phyloP scores from a whole-genome alignment of 768 basidiomycete species.

The Rhizopogon sp. region DNA sequence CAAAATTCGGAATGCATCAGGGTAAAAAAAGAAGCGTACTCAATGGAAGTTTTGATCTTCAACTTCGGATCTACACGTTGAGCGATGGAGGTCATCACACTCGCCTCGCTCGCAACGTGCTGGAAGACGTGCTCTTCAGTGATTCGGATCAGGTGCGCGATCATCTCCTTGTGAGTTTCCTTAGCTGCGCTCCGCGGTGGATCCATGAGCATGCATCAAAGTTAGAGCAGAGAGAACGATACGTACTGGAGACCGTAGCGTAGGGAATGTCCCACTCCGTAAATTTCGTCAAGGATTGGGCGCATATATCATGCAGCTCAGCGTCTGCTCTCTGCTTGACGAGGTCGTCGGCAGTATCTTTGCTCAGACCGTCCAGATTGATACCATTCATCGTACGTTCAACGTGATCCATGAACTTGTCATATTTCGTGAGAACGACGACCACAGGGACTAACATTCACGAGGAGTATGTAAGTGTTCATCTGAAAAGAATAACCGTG shows the following conservation, averaged over 20 bases:
- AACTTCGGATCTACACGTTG: background rate
- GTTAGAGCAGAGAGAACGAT: background rate
- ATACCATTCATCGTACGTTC: constrained; percentile 22
- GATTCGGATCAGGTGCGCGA: background rate
- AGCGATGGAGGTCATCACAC: background rate
- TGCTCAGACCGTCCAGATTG: constrained; percentile 2
- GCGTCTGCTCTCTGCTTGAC: background rate
- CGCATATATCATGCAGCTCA: background rate
- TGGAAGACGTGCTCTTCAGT: background rate
- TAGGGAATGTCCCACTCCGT: background rate
- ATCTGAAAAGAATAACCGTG: background rate
- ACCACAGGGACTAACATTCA: background rate
- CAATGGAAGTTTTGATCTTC: background rate
- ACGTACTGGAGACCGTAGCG: background rate
- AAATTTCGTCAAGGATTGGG: background rate
- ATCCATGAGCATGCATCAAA: background rate
- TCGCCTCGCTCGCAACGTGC: background rate
- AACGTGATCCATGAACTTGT: background rate
- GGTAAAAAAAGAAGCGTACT: no score
- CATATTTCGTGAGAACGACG: constrained; percentile 1
- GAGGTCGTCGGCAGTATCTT: constrained; percentile 1
- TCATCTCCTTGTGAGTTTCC: background rate
- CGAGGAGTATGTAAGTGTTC: background rate
- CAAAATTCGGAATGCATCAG: no score
- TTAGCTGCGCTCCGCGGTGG: background rate